phyloP scores from a whole-genome alignment of 352 stramenopile genomes.

The Peronospora belbahrii region DNA sequence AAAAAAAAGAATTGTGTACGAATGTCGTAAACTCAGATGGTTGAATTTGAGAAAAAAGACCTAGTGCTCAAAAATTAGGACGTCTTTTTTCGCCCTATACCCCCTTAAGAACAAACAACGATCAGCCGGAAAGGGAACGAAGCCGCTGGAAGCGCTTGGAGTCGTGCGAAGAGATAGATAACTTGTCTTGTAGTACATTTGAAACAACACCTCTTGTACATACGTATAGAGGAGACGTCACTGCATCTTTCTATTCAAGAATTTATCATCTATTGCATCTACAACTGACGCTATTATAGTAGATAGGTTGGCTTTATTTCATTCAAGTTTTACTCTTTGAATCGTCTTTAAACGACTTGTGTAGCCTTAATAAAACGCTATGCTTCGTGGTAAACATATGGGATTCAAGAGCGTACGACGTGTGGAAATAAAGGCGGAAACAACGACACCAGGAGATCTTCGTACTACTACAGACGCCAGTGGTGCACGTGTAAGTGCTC shows the following conservation, averaged over 20 bases:
- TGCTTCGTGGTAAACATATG: slow-evolving; percentile 76
- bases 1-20: too few species aligned
- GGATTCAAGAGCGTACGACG: slow-evolving; percentile 72
- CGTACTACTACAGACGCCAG: slow-evolving; percentile 62
- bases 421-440: slow-evolving; percentile 84
- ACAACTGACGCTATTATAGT: slow-evolving; percentile 5
- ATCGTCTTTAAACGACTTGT: neutral
- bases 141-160: slow-evolving; percentile 9
- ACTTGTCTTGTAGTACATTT: slow-evolving; percentile 8
- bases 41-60: slow-evolving; percentile 16
- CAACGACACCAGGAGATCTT: slow-evolving; percentile 69
- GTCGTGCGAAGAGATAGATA: slow-evolving; percentile 8
- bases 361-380: slow-evolving; percentile 2
- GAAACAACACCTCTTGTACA: neutral
- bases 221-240: slow-evolving; percentile 1
- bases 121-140: slow-evolving; percentile 16
- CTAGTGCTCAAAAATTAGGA: slow-evolving; percentile 3
- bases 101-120: slow-evolving; percentile 31
- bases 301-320: neutral
- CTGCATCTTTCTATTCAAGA: neutral
- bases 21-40: neutral
- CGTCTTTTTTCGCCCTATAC: slow-evolving; percentile 8
- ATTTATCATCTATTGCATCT: neutral
- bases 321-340: neutral
- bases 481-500: slow-evolving; percentile 50